Conservation (phyloP, 2,329 filamentous ascomycete species). For the Xylariomycetidae sp. region DNA sequence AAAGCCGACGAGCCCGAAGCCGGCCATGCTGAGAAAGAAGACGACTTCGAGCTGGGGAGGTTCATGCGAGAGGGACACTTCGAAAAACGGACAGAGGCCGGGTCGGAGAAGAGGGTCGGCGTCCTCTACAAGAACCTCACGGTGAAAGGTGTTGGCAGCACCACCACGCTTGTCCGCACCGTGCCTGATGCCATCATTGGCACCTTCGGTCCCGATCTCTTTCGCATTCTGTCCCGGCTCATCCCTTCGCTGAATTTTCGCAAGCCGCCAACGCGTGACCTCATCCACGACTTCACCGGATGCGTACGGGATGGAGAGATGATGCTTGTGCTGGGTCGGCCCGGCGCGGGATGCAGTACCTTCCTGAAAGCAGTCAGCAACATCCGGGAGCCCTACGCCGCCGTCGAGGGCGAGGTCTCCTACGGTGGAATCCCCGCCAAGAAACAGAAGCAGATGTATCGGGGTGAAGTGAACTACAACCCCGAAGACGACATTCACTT, state of each 20-base stretch:
- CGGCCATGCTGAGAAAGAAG: conserved; percentile 35
- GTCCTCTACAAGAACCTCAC: conserved; percentile 72
- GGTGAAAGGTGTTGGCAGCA: conserved; percentile 64
- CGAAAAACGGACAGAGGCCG: conserved; percentile 60
- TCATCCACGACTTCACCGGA: conserved; percentile 64
- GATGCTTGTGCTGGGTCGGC: conserved; percentile 62
- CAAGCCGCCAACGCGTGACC: conserved; percentile 23
- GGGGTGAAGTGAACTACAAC: conserved; percentile 74
- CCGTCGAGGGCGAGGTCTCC: conserved; percentile 61
- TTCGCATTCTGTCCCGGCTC: conserved; percentile 47
- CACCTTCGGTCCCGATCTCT: conserved; percentile 76
- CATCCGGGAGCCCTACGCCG: conserved; percentile 57
- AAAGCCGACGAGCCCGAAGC: conserved; percentile 6
- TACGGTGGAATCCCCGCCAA: conserved; percentile 67
- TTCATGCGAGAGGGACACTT: conserved; percentile 72
- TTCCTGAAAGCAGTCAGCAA: conserved; percentile 74
- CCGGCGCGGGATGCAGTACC: conserved; percentile 69
- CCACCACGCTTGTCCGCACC: conserved; percentile 63
- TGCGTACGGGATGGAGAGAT: conserved; percentile 64
- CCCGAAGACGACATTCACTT: conserved; percentile 73
- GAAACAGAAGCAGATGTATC: conserved; percentile 61
- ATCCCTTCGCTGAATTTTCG: conserved; percentile 27
- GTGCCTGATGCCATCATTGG: conserved; percentile 68
- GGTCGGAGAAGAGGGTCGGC: conserved; percentile 70
- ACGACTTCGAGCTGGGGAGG: conserved; percentile 60